Evolutionary conservation across 371 early-diverging fungal genomes (phyloP).

Genomic region (Amoeboaphelidium protococcarum): DNA sequence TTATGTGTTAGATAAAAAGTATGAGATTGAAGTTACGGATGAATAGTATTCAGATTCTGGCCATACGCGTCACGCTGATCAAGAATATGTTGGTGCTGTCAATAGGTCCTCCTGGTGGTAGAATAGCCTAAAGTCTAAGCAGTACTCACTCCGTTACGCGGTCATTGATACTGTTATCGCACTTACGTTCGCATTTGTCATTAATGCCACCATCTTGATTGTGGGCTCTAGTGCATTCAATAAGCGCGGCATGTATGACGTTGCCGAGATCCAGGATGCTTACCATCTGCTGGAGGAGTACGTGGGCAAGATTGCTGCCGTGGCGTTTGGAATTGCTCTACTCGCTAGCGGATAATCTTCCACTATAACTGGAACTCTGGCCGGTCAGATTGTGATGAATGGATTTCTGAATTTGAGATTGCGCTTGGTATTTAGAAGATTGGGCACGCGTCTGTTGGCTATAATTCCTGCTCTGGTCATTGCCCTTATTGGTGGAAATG

Average conservation of each 20-base stretch:
- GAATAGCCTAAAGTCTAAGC: too few species aligned
- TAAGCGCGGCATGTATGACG: constrained; percentile 4
- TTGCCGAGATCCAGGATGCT: constrained; percentile 35
- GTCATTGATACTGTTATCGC: constrained; percentile 34
- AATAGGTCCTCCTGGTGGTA: too few species aligned
- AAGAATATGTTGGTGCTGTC: too few species aligned
- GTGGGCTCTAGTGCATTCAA: constrained; percentile 45
- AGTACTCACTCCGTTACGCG: constrained; percentile 15
- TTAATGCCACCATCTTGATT: constrained; percentile 48
- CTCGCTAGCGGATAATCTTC: constrained; percentile 45
- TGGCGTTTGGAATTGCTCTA: constrained; percentile 42
- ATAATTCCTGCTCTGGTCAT: constrained; percentile 46
- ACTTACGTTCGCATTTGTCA: constrained; percentile 36
- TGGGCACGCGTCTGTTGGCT: constrained; percentile 35
- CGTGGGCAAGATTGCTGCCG: constrained; percentile 32
- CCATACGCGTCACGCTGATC: too few species aligned
- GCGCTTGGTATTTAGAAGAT: constrained; percentile 36
- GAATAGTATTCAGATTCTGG: too few species aligned
- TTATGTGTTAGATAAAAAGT: too few species aligned
- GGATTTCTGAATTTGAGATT: constrained; percentile 39
- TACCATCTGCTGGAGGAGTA: constrained; percentile 24
- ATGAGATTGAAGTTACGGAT: too few species aligned
- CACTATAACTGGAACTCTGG: constrained; percentile 56
- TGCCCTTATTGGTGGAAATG: constrained; percentile 28
- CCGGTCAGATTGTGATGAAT: constrained; percentile 60